Percentiles rank a stretch among this genome's conserved stretches.
Conservation (phyloP, 1,284 basidiomycete species). For the Irpex sp. region DNA sequence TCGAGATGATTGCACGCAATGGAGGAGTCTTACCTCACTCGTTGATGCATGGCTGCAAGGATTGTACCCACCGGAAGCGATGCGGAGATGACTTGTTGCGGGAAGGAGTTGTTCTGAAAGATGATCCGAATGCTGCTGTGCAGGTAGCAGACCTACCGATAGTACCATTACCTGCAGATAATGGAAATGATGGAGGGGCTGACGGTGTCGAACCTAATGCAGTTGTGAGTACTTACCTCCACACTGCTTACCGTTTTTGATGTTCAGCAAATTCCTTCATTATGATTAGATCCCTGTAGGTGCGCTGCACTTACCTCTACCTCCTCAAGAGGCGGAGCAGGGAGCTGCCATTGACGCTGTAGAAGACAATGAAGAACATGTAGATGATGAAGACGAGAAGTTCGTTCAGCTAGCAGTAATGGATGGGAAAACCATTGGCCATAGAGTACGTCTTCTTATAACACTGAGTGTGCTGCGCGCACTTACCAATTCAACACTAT, state of each 20-base stretch:
- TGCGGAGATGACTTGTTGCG: neutral
- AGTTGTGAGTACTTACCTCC: neutral
- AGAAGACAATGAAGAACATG: too few species aligned
- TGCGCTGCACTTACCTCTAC: too few species aligned
- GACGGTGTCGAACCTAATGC: neutral
- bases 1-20: neutral
- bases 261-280: too few species aligned
- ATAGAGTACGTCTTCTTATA: neutral
- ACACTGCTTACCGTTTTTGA: too few species aligned
- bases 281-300: too few species aligned
- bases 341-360: too few species aligned
- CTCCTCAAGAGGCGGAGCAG: too few species aligned
- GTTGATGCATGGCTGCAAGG: constrained; percentile 5
- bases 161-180: neutral
- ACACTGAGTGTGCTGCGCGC: too few species aligned
- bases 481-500: neutral
- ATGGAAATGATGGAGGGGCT: too few species aligned
- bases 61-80: constrained; percentile 8
- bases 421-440: constrained; percentile 8
- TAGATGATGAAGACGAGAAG: neutral
- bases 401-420: constrained; percentile 6
- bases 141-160: neutral
- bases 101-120: constrained; percentile 1
- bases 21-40: constrained; percentile 2
- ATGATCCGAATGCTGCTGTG: neutral